Evolutionary conservation across 139 green algal species (phyloP), one percentile per base, ranked within the genome.

Genomic region (Pseudopediastrum boryanum): DNA sequence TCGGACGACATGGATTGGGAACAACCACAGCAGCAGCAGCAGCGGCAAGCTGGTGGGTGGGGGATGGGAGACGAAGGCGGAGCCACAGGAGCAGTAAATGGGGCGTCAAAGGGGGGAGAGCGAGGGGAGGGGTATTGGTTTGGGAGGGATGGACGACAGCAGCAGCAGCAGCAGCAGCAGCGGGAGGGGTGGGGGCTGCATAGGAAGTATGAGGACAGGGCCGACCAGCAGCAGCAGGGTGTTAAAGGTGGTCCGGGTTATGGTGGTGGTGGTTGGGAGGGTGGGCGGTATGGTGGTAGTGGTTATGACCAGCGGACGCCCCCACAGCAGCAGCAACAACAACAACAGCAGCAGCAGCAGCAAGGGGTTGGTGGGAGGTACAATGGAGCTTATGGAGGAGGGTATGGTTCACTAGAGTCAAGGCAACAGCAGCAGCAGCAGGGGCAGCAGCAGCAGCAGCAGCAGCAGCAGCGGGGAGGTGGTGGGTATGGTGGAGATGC

Each of bases 381-480:
- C 61, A 33, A 2, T 36, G 19, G 4, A 7, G 33, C 3, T 10
- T 35, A 10, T 69, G 61, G 61, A 27, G 61, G 16, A 5, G 46
- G 13, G 46, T 16, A 12, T 12, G 46, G 13, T n/a, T 16, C 16
- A 16, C 13, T 16, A 16, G 13, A 56, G 12, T 56, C 46, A 12
- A 56, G 21, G 52, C 71, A 68, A 52, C 71, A 68, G 71, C 71
- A 68, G 71, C 21, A 23, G 46, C 46, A 56, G 46, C 46, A 12
- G 46, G 10, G 58, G 46, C 46, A 56, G 46, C 46, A 56, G 58
- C 33, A 21, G 36, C 50, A 78, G 71, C n/a, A 69, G 46, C 71
- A 50, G 68, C 43, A 76, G 69, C 69, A 65, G 50, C 19, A 77
- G 69, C 46, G 46, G 46, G 50, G 50, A 61, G 50, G 25, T 25